These are phyloP conservation scores for Berberis vulgaris DNA, from an alignment of 164 flowering plant species.

Conservation along the genomic window DNA sequence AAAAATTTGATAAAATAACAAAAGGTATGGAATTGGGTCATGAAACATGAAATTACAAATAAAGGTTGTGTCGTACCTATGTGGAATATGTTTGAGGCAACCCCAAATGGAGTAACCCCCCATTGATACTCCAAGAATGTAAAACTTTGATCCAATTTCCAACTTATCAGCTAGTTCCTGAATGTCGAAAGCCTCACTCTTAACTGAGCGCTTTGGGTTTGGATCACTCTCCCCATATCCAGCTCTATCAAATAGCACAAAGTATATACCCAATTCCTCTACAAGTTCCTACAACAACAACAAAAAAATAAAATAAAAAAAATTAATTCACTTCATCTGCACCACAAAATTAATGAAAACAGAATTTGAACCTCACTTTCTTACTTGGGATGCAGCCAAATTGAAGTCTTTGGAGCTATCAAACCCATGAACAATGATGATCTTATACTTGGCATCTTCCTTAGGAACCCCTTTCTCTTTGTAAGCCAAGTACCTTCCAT, in stretches of 20 bases:
- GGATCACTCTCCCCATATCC: slow-evolving; percentile 68
- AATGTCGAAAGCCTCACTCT: slow-evolving; percentile 53
- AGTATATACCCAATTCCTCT: slow-evolving; percentile 37
- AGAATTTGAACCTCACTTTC: background rate
- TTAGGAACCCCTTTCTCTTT: slow-evolving; percentile 41
- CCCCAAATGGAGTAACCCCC: slow-evolving; percentile 44
- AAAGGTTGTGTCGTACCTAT: slow-evolving; percentile 19
- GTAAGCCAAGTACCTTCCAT: slow-evolving; percentile 46
- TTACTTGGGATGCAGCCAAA: slow-evolving; percentile 32
- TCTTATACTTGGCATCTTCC: slow-evolving; percentile 30
- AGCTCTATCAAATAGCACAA: slow-evolving; percentile 48
- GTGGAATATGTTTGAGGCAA: slow-evolving; percentile 35
- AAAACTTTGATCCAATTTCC: slow-evolving; percentile 44
- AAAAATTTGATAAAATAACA: too few relatives aligned
- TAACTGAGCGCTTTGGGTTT: slow-evolving; percentile 38
- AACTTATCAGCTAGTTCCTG: slow-evolving; percentile 53
- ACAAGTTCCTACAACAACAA: slow-evolving; percentile 34
- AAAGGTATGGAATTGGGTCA: too few relatives aligned
- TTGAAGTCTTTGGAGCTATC: slow-evolving; percentile 33
- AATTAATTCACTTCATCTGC: background rate
- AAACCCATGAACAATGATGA: slow-evolving; percentile 45
- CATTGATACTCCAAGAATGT: slow-evolving; percentile 43
- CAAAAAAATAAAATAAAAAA: background rate
- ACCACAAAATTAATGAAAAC: background rate
- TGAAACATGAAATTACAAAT: background rate